A percentile compares a stretch with the other conserved stretches of the same genome.
phyloP scores from a whole-genome alignment of 2,329 filamentous ascomycete species.

The Stylonectria norvegica region DNA sequence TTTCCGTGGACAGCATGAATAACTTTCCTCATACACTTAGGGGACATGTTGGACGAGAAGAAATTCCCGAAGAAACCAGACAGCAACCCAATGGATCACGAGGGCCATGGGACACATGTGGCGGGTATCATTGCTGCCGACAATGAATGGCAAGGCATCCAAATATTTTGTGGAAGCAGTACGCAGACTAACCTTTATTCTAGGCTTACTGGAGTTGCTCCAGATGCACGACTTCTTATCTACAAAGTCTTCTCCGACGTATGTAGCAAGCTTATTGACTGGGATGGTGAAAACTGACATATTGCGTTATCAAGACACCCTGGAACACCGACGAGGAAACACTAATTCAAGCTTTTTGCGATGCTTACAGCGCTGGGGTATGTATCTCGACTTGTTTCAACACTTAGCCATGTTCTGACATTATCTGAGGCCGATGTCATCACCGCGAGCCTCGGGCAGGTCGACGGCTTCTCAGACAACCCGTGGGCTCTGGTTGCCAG shows the following conservation, averaged over 20 bases:
- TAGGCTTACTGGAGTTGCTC: conserved; percentile 44
- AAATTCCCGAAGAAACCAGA: conserved; percentile 32
- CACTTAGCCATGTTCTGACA: not conserved
- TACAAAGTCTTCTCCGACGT: conserved; percentile 43
- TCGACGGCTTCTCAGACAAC: conserved; percentile 39
- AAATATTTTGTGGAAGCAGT: not conserved
- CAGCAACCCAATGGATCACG: conserved; percentile 33
- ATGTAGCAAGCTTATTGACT: conserved; percentile 2
- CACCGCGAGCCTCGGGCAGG: conserved; percentile 38
- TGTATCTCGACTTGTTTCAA: conserved; percentile 2
- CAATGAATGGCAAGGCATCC: conserved; percentile 28
- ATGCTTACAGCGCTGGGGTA: conserved; percentile 35
- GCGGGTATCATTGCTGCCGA: conserved; percentile 49
- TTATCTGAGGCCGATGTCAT: conserved; percentile 40
- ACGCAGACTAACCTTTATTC: not conserved
- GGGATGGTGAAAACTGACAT: not conserved
- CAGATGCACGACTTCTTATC: conserved; percentile 41
- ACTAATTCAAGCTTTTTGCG: conserved; percentile 36
- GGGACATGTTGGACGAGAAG: conserved; percentile 30
- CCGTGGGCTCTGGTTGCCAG: conserved; percentile 42
- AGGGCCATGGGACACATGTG: conserved; percentile 40
- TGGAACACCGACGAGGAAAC: conserved; percentile 33
- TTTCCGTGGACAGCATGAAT: no score
- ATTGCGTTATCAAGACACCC: conserved; percentile 18
- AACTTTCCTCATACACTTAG: conserved; percentile 23